Evolutionary conservation across 2,329 filamentous ascomycete genomes (phyloP), one percentile per base, ranked within the genome.

Genomic region (Fusarium illudens): DNA sequence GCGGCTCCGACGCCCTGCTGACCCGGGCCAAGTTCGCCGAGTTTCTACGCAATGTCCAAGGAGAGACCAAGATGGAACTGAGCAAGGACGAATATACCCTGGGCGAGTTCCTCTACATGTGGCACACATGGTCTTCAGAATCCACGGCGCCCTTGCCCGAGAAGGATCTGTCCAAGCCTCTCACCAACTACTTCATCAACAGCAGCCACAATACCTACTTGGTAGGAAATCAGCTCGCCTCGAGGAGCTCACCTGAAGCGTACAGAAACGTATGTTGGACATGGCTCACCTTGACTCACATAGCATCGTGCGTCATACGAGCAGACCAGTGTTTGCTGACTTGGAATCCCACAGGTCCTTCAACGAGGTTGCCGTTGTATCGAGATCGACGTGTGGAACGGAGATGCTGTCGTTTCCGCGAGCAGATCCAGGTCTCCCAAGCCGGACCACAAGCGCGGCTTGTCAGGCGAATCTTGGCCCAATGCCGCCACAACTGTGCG

Each of bases 121-220:
- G 83, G 83, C 79, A 79, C 68, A 75, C 78, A 39, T 68, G 75
- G 7, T 84, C 81, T 50, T 79, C 79, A 29, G 81, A 81, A 30
- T 84, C 85, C 4, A 71, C 79, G 19, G 78, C 74, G 67, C 82
- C 83, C n/a, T 76, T 79, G 20, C 77, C 80, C 29, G 73, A 80
- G 65, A 83, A 87, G 60, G 90, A 94, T 74, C 76, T 89, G 30
- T 86, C 85, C 0, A 87, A 86, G 54, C 92, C 93, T 4, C 84
- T 97, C 60, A 92, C 91, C 48, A 93, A 96, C 76, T 97, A 97
- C 81, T 97, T 93, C 78, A 94, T 97, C 77, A 97, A 91, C 65
- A 96, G 93, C 70, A 97, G 93, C 75, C 94, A 97, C 82, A 97
- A 97, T 77, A 97, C 94, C 1, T 97, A 97, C 77, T 83, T 97